Base-by-base conservation (phyloP, 768 basidiomycete species). In the Thelephora aurantiotincta region DNA sequence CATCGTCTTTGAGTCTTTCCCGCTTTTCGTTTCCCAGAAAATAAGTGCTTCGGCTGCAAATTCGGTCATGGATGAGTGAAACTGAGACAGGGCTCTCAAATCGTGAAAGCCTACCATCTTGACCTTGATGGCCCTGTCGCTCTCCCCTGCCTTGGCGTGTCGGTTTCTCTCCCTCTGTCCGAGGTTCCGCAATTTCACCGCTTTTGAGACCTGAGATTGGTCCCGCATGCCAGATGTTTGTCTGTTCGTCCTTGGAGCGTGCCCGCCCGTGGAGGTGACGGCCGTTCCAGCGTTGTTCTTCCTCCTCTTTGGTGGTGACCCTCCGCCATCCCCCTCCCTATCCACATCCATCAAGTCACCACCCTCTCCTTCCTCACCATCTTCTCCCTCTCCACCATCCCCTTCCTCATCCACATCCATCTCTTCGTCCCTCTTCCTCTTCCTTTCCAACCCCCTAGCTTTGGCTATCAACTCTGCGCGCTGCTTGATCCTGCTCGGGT, bases 91-190 rank as follows among this genome's bases (percentile, higher is more conserved):
- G 45, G 45, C 43, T 12, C 6, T 30, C 26, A 4, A 35, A 46
- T 30, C 26, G 23, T 33, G 11, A n/a, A 34, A 20, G 68, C 72
- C 11, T 45, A 88, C 88, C 86, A 84, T 89, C 73, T 89, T 89
- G 52, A 72, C 73, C 58, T 68, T 74, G 66, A 90, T 90, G 11
- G 73, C 73, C 54, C 87, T 79, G 68, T 93, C 90, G 50, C 77
- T 71, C 73, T 99, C 94, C 50, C 87, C 88, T 35, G 92, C 93
- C 61, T 83, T 89, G 20, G 90, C 94, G 38, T 80, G 72, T 71
- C 79, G 78, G 62, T 94, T 94, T 50, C 90, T 82, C 47, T 75
- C 75, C 54, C 94, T 74, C 62, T 94, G 91, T 5, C 82, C 82
- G 47, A 94, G 75, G 57, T 89, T 87, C 54, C 88, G 83, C 49